These are phyloP conservation scores for Auriscalpium orientale DNA, from an alignment of 768 basidiomycete species.

Conservation along the genomic window DNA sequence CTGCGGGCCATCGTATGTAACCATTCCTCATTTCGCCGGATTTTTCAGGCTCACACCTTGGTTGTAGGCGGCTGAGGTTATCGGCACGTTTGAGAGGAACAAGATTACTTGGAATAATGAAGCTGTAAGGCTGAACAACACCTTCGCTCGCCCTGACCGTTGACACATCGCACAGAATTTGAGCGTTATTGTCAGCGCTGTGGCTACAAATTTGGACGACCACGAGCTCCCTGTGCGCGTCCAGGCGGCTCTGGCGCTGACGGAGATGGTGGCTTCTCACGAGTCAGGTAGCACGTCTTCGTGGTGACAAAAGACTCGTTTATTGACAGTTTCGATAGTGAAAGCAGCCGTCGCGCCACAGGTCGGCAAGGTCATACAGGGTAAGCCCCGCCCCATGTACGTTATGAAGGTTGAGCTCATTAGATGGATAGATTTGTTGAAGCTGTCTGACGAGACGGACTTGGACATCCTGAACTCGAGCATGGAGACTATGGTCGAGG, in stretches of 20 bases:
- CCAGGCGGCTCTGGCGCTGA: slow-evolving; percentile 73
- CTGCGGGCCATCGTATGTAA: slow-evolving; percentile 67
- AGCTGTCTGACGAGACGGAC: slow-evolving; percentile 87
- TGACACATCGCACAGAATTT: slow-evolving; percentile 41
- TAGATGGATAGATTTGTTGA: slow-evolving; percentile 58
- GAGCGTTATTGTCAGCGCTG: slow-evolving; percentile 53
- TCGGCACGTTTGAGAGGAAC: slow-evolving; percentile 64
- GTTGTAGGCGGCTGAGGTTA: slow-evolving; percentile 70
- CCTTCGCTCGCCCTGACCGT: neutral
- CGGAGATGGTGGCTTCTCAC: slow-evolving; percentile 61
- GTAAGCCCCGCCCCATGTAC: slow-evolving; percentile 26
- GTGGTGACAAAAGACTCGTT: neutral
- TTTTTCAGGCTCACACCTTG: neutral
- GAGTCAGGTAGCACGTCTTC: slow-evolving; percentile 44
- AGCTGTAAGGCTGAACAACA: slow-evolving; percentile 35
- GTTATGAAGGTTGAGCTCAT: neutral
- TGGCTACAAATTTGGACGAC: slow-evolving; percentile 67
- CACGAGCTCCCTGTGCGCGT: slow-evolving; percentile 76
- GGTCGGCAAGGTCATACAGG: slow-evolving; percentile 84
- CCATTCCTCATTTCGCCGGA: neutral
- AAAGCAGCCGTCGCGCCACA: slow-evolving; percentile 61
- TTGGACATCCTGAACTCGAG: slow-evolving; percentile 74
- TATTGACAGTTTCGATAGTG: slow-evolving; percentile 35
- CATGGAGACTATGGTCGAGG: slow-evolving; percentile 83
- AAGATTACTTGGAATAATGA: slow-evolving; percentile 61